Evolutionary conservation across 73 alveolate species (phyloP).

Genomic region (Paramecium bursaria): DNA sequence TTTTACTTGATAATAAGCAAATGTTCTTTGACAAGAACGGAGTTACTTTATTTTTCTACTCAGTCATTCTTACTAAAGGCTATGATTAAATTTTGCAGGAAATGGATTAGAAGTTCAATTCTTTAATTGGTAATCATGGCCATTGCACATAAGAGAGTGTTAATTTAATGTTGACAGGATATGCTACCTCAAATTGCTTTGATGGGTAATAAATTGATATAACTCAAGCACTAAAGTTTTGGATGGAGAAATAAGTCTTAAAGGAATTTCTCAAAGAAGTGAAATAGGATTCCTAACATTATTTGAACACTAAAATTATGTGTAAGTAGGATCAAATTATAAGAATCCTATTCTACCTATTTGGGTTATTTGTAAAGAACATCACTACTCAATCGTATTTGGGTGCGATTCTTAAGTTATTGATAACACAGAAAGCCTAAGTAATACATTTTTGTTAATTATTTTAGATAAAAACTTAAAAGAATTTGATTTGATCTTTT

Average conservation of each 20-base stretch:
- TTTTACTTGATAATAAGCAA: constrained; percentile 26
- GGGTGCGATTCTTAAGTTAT: constrained; percentile 69
- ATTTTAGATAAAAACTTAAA: background rate
- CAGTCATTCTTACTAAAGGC: constrained; percentile 64
- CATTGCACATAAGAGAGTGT: constrained; percentile 79
- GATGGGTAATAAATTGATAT: constrained; percentile 69
- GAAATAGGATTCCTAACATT: constrained; percentile 78
- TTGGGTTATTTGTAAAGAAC: constrained; percentile 82
- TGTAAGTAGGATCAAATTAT: constrained; percentile 71
- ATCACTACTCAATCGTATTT: constrained; percentile 77
- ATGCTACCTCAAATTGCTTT: constrained; percentile 76
- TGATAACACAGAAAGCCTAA: constrained; percentile 10
- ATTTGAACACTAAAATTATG: constrained; percentile 76
- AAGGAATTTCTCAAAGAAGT: constrained; percentile 73
- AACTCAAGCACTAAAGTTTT: constrained; percentile 62
- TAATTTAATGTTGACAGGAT: constrained; percentile 77
- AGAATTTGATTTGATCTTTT: constrained; percentile 75
- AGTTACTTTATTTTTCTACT: constrained; percentile 51
- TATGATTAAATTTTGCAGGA: constrained; percentile 17
- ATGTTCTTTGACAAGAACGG: constrained; percentile 51
- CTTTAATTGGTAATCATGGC: constrained; percentile 73
- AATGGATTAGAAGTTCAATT: constrained; percentile 57
- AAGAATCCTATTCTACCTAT: constrained; percentile 77
- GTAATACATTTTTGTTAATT: background rate
- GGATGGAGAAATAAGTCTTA: constrained; percentile 73